phyloP scores from a whole-genome alignment of 1,284 basidiomycete genomes.

The Irpex rosettiformis region DNA sequence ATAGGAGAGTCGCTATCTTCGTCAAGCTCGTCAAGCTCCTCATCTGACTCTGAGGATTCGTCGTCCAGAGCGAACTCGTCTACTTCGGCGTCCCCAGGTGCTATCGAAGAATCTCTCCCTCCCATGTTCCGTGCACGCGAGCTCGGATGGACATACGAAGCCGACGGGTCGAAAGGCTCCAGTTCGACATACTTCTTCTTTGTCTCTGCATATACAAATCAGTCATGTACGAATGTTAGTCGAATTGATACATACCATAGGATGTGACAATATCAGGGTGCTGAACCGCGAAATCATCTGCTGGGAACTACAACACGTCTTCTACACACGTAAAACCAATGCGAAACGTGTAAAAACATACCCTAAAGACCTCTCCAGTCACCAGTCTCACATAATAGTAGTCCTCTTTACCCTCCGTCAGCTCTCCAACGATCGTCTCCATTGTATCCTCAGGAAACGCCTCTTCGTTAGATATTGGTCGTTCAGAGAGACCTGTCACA shows the following conservation, averaged over 20 bases:
- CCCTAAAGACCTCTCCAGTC: slow-evolving; percentile 60
- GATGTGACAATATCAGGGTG: slow-evolving; percentile 46
- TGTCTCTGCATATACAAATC: slow-evolving; percentile 37
- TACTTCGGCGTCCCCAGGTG: slow-evolving; percentile 12
- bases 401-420: slow-evolving; percentile 31
- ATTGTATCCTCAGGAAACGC: slow-evolving; percentile 20
- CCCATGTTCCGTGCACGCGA: slow-evolving; percentile 35
- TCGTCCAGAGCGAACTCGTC: slow-evolving; percentile 2
- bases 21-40: slow-evolving; percentile 18
- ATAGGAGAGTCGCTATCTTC: slow-evolving; percentile 7
- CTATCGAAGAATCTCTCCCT: neutral
- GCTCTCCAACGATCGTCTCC: slow-evolving; percentile 55
- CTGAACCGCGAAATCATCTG: slow-evolving; percentile 30
- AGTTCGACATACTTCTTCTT: slow-evolving; percentile 41
- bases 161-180: slow-evolving; percentile 57
- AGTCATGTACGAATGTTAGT: no score
- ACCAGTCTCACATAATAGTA: slow-evolving; percentile 61
- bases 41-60: slow-evolving; percentile 20
- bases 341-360: slow-evolving; percentile 29
- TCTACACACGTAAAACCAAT: slow-evolving; percentile 12
- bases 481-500: slow-evolving; percentile 15
- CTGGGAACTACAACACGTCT: slow-evolving; percentile 22
- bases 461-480: slow-evolving; percentile 17
- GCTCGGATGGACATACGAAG: slow-evolving; percentile 53
- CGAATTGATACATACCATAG: slow-evolving; percentile 66